Evolutionary conservation across 441 rosid genomes (phyloP), one percentile per base, ranked within the genome.

Genomic region (Adansonia gregorii): DNA sequence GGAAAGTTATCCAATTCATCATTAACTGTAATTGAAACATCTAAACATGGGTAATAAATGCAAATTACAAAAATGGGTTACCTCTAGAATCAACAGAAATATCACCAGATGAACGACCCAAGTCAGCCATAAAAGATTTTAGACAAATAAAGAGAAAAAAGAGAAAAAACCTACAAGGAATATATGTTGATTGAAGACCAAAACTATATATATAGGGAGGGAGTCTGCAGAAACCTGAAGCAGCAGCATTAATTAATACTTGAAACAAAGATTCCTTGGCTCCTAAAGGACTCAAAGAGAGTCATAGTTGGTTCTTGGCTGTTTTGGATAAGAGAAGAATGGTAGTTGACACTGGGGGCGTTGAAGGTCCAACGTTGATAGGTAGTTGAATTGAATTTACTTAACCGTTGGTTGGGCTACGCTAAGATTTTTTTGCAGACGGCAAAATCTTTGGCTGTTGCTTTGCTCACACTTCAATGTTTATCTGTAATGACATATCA

Each of bases 61-160:
- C 9, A 46, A 1, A 51, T n/a, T 6, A 0, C 10, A 46, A 19
- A 78, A 73, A 77, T 7, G 71, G 77, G 68, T 78, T 76, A 88
- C 91, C 89, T 82, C 55, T 81, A 35, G 89, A 86, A 82, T 89
- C 85, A 73, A 75, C 82, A 65, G 88, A 77, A n/a, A 70, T 19
- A 31, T 82, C 81, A 48, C 78, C 52, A 35, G 83, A 83, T 27
- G 86, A 73, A 51, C 79, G 83, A 79, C 83, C 86, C 51, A 68
- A 67, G 85, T 83, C 85, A 80, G 87, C 87, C 92, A 89, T 87
- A 43, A 24, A 48, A n/a, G 56, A 67, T 63, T 74, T 24, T 6
- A 65, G 51, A 8, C 20, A 78, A 45, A 12, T 5, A 1, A 22
- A 11, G 35, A 60, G 39, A 60, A 60, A 0, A 3, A 24, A 5